Base-by-base conservation (phyloP, 495 filamentous ascomycete species). In the Thozetella sp. region DNA sequence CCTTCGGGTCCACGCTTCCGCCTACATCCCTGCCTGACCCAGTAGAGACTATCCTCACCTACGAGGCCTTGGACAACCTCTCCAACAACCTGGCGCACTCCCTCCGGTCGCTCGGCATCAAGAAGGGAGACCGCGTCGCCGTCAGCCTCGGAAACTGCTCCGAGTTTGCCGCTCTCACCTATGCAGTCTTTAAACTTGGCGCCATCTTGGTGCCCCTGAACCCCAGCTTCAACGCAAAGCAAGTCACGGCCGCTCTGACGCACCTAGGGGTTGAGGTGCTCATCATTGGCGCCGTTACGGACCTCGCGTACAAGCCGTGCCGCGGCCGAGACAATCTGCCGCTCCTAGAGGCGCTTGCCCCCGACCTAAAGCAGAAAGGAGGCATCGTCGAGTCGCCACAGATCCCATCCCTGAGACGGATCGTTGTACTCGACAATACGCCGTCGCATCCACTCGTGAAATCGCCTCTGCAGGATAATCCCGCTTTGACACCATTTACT, bases 121-220 rank as follows among this genome's bases (percentile, higher is more conserved):
- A 77, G 60, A 97, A 92, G 66, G 93, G 93, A 1, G 91, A 96
- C 63, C 81, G 93, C 22, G 91, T 97, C 12, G 93, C 89, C 10
- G 90, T 97, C 15, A 91, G 88, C 64, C 72, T 97, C 20, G 93
- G 95, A 1, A 99, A 97, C 66, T 88, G 84, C 25, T 78, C 90
- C 68, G 93, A 97, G 75, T 93, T 88, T 67, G 91, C 90, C 2
- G 85, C 88, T 71, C 73, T 85, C 17, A 96, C 90, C 22, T 97
- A 99, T 75, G 93, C 93, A 3, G 62, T 96, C 22, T 96, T 95
- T 73, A 97, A 99, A 71, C 82, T 97, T 2, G 95, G 95, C 17
- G 95, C 92, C 46, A 88, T 97, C 52, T 77, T 97, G 57, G 93
- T 96, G 1, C 95, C 95, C 1, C 79, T 99, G 27, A 99, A 99